A percentile compares a stretch with the other conserved stretches of the same genome.
Evolutionary conservation across 495 filamentous ascomycete genomes (phyloP).

Genomic region (Chaetomium tenue): DNA sequence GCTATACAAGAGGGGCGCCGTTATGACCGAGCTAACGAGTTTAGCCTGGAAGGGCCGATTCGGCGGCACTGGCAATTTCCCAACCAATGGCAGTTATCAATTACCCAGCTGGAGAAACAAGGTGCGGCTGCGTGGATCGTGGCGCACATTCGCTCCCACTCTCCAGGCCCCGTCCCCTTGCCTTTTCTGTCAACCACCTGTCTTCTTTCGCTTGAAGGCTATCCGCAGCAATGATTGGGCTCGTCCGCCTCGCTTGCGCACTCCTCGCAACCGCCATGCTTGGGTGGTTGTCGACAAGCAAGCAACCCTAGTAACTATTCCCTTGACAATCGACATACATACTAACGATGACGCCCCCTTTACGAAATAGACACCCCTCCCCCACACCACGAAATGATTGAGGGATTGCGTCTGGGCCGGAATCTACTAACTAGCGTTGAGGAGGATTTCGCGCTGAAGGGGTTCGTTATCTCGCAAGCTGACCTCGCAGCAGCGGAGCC

Average conservation of each 20-base stretch:
- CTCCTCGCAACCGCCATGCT: constrained; percentile 4
- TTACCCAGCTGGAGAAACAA: constrained; percentile 36
- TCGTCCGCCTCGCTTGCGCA: constrained; percentile 13
- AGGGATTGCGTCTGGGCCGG: neutral
- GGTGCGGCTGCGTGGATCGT: constrained; percentile 43
- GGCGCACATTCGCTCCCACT: constrained; percentile 23
- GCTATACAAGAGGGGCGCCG: constrained; percentile 34
- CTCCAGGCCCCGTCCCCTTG: constrained; percentile 1
- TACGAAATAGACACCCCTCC: neutral
- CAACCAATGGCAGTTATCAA: constrained; percentile 34
- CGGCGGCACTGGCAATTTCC: constrained; percentile 32
- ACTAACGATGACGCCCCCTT: no score
- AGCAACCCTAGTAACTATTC: neutral
- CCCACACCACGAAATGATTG: neutral
- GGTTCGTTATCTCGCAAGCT: constrained; percentile 4
- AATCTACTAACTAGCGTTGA: constrained; percentile 6
- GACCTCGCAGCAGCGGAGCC: no score
- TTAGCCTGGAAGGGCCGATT: constrained; percentile 48
- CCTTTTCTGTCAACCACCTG: constrained; percentile 2
- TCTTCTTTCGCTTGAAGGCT: constrained; percentile 10
- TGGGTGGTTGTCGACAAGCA: constrained; percentile 7
- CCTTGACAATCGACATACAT: no score
- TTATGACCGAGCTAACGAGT: constrained; percentile 33
- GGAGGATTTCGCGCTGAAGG: constrained; percentile 1
- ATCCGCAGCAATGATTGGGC: constrained; percentile 17